A percentile compares a stretch with the other conserved stretches of the same genome.
Conservation (phyloP, 192 early-diverging fungal genomes). For the Funneliformis geosporum region DNA sequence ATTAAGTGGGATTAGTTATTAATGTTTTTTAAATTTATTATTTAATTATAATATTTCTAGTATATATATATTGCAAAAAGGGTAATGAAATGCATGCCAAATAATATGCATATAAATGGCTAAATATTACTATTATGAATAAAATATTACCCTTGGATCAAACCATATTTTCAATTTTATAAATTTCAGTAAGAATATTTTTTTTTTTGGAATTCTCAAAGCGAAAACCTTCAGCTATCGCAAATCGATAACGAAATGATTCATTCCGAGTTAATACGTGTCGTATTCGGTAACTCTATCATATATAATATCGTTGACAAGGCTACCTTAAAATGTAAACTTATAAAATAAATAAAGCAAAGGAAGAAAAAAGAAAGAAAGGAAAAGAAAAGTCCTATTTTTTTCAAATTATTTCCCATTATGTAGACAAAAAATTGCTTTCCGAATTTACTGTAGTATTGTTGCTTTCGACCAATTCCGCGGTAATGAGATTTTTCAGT, state of each 20-base stretch:
- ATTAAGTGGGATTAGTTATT: constrained; percentile 67
- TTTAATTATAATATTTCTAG: neutral
- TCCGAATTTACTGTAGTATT: neutral
- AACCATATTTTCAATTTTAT: too few relatives aligned
- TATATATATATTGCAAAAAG: neutral
- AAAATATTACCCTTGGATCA: too few relatives aligned
- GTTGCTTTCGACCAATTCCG: constrained; percentile 58
- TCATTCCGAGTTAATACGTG: too few relatives aligned
- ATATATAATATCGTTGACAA: neutral
- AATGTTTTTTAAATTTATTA: neutral
- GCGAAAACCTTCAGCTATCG: too few relatives aligned
- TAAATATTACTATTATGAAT: too few relatives aligned
- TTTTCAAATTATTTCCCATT: neutral
- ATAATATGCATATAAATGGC: neutral
- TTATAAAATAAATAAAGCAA: neutral
- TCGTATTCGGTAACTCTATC: neutral
- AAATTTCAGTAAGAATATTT: too few relatives aligned
- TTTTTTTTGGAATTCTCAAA: too few relatives aligned
- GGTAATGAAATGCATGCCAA: too few relatives aligned
- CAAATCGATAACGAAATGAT: too few relatives aligned
- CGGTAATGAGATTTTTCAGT: constrained; percentile 82
- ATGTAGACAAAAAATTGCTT: neutral
- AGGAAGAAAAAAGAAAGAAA: neutral
- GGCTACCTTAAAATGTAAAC: neutral
- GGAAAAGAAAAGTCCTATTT: neutral